Percentiles rank a stretch among this genome's conserved stretches.
These are phyloP conservation scores for Aspergillus sp. DNA, from an alignment of 2,329 filamentous ascomycete species.

Conservation along the genomic window DNA sequence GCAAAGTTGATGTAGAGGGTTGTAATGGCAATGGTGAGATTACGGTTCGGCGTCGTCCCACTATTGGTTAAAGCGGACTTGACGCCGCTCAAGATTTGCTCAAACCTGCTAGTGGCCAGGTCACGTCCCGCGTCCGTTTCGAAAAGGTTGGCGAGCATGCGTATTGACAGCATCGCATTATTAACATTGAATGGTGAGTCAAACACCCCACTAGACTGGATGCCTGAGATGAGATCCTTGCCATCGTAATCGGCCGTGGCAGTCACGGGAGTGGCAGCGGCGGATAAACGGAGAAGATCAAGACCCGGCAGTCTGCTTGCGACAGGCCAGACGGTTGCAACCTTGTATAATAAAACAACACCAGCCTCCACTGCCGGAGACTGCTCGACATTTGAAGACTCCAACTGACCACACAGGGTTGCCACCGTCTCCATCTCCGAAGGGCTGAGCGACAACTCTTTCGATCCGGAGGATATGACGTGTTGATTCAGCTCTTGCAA, in stretches of 20 bases:
- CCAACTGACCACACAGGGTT: slow-evolving; percentile 64
- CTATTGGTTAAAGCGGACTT: slow-evolving; percentile 60
- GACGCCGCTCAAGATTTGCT: slow-evolving; percentile 64
- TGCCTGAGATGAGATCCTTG: slow-evolving; percentile 60
- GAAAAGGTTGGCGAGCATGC: slow-evolving; percentile 82
- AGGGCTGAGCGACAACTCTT: slow-evolving; percentile 72
- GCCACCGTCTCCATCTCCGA: slow-evolving; percentile 66
- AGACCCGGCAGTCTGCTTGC: slow-evolving; percentile 78
- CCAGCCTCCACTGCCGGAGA: slow-evolving; percentile 54
- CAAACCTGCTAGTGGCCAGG: slow-evolving; percentile 61
- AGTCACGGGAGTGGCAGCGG: slow-evolving; percentile 65
- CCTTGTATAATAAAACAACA: slow-evolving; percentile 67
- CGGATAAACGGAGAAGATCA: slow-evolving; percentile 82
- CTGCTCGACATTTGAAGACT: slow-evolving; percentile 46
- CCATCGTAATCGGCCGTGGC: slow-evolving; percentile 60
- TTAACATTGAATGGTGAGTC: slow-evolving; percentile 68
- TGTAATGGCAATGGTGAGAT: slow-evolving; percentile 77
- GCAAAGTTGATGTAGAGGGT: slow-evolving; percentile 84
- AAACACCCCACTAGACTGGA: slow-evolving; percentile 62
- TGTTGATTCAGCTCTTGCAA: slow-evolving; percentile 69
- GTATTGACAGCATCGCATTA: slow-evolving; percentile 82
- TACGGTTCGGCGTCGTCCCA: slow-evolving; percentile 64
- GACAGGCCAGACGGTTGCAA: slow-evolving; percentile 78
- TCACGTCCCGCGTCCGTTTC: slow-evolving; percentile 69
- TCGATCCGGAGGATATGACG: slow-evolving; percentile 69